Conservation (phyloP, 208 protist species). For the Acanthamoeba castellanii region DNA sequence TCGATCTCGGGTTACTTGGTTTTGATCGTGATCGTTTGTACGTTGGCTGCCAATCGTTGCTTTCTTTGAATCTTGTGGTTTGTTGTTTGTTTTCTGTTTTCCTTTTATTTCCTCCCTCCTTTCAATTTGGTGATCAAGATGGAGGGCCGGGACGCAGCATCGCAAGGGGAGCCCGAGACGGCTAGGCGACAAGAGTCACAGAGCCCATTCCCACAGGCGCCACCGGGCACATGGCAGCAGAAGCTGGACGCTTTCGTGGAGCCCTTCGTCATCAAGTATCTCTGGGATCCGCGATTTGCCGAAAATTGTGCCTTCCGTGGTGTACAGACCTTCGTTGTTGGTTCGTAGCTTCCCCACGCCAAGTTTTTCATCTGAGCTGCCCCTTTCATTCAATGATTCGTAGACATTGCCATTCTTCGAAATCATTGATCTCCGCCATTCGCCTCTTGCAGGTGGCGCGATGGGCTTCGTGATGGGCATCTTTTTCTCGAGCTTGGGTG, state of each 20-base stretch:
- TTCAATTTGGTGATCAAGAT: not conserved
- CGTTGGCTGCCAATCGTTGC: no score
- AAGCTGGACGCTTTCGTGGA: not conserved
- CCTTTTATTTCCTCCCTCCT: no score
- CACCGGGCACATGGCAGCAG: not conserved
- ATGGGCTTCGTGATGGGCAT: slow-evolving; percentile 11
- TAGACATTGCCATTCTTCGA: not conserved
- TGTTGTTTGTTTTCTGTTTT: not conserved
- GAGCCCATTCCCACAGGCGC: not conserved
- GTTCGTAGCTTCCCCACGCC: not conserved
- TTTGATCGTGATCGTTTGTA: no score
- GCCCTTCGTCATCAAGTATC: not conserved
- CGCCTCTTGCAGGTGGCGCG: not conserved
- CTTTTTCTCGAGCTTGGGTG: slow-evolving; percentile 34
- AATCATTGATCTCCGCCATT: not conserved
- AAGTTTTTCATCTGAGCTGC: not conserved
- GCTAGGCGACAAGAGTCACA: not conserved
- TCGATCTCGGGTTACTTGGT: no score
- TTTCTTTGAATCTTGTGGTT: not conserved
- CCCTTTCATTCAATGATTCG: not conserved
- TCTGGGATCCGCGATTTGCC: not conserved
- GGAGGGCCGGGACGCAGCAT: not conserved
- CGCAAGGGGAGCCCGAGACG: not conserved
- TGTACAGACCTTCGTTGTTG: slow-evolving; percentile 7
- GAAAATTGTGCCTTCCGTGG: slow-evolving; percentile 40